Base-by-base conservation (phyloP, 164 flowering plant species). In the Hamamelis virginiana region DNA sequence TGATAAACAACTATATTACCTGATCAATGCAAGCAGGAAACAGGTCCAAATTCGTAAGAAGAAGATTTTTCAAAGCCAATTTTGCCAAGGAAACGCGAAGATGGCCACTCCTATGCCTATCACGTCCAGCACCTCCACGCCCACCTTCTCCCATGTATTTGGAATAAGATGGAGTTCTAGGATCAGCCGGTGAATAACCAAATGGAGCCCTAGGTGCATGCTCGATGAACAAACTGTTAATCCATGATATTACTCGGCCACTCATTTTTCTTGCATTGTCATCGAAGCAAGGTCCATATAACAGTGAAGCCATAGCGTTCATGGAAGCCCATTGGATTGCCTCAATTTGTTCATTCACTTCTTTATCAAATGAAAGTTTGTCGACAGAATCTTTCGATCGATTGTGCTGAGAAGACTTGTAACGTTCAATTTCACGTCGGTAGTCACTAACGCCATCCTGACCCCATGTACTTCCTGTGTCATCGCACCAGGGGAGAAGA, bases 21-120 rank as follows among this genome's bases (percentile, higher is more conserved):
- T 96, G 99, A 83, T 96, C 99, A 82, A 96, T 96, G 83, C 97
- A 96, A 69, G 99, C 94, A 75, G 97, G 98, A 80, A 96, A 93
- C 50, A 96, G 83, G 68, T 96, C 98, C 88, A 96, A 81, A 77
- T 96, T 96, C 21, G 99, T 96, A 67, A 86, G 91, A 48, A 96
- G 92, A 71, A 96, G 91, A 83, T 96, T 96, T 78, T 93, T 96
- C 65, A 96, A 80, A 74, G 96, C 99, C 78, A 86, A 69, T 77
- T 89, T 96, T 74, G 99, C 99, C 45, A 96, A 68, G 15, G 85
- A 80, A 71, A 88, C 91, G 68, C 99, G 91, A 46, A 86, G 86
- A 68, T 89, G 93, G 47, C 97, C 90, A 71, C 91, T 87, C 59
- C 79, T 87, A 70, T 87, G 90, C 82, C 95, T 85, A 74, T 92